Conservation (phyloP, 352 stramenopile genomes). For the Globisporangium splendens region DNA sequence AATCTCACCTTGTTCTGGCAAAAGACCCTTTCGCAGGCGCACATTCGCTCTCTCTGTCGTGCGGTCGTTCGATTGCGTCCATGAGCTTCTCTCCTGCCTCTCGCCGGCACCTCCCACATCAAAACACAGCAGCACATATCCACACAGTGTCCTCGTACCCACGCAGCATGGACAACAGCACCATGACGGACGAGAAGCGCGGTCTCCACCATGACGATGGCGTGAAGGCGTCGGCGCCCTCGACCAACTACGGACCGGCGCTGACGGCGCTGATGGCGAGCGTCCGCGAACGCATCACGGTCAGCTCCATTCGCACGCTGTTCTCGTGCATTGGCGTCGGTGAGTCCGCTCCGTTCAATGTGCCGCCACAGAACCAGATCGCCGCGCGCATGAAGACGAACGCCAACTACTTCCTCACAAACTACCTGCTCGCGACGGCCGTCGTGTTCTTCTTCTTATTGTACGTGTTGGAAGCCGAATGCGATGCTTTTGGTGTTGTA, state of each 20-base stretch:
- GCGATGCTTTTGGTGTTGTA: background rate
- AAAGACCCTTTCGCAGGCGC: no score
- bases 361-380: constrained; percentile 45
- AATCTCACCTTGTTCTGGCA: no score
- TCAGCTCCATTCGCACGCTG: constrained; percentile 51
- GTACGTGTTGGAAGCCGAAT: constrained; percentile 17
- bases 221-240: constrained; percentile 14
- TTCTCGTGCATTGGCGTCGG: constrained; percentile 63
- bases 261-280: constrained; percentile 32
- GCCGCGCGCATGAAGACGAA: constrained; percentile 61
- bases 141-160: no score
- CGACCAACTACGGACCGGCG: constrained; percentile 19
- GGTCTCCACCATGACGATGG: constrained; percentile 1
- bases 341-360: constrained; percentile 54
- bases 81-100: no score
- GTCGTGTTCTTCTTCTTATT: constrained; percentile 62
- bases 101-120: no score
- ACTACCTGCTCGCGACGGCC: constrained; percentile 62
- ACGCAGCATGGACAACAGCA: no score
- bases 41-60: no score
- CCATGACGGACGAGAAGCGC: no score
- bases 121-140: no score
- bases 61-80: no score
- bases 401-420: constrained; percentile 69
- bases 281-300: constrained; percentile 37